These are phyloP conservation scores for Trichoderma simmonsii DNA, from an alignment of 2,329 filamentous ascomycete species.

Conservation along the genomic window DNA sequence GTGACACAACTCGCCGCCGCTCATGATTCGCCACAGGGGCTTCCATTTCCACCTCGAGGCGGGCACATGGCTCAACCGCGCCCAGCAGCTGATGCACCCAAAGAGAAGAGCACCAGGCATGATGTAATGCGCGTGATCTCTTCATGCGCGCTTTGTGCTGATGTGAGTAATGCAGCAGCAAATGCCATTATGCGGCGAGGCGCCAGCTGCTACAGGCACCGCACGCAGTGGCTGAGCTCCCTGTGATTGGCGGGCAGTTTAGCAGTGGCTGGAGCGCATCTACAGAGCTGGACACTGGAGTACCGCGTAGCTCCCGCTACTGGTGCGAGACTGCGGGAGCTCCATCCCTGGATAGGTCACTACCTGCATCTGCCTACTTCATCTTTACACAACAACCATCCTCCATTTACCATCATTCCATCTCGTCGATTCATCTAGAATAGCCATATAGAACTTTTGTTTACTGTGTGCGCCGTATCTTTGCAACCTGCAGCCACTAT, in stretches of 20 bases:
- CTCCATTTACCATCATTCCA: neutral
- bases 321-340: neutral
- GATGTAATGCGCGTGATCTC: neutral
- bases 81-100: conserved; percentile 2
- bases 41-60: neutral
- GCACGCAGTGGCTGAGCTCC: neutral
- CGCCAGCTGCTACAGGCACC: neutral
- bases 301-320: neutral
- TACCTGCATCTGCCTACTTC: neutral
- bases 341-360: neutral
- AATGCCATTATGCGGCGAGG: neutral
- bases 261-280: neutral
- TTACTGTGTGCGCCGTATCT: neutral
- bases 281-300: neutral
- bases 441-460: neutral
- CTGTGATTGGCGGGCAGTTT: conserved; percentile 1
- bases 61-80: conserved; percentile 6
- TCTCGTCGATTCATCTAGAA: neutral
- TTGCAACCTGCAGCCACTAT: conserved; percentile 23
- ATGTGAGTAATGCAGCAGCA: neutral
- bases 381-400: neutral
- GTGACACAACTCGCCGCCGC: neutral
- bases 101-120: neutral
- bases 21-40: neutral
- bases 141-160: neutral